Evolutionary conservation across 805 yeast genomes (phyloP), one percentile per base, ranked within the genome.

Genomic region (Ascoidea rubescens): DNA sequence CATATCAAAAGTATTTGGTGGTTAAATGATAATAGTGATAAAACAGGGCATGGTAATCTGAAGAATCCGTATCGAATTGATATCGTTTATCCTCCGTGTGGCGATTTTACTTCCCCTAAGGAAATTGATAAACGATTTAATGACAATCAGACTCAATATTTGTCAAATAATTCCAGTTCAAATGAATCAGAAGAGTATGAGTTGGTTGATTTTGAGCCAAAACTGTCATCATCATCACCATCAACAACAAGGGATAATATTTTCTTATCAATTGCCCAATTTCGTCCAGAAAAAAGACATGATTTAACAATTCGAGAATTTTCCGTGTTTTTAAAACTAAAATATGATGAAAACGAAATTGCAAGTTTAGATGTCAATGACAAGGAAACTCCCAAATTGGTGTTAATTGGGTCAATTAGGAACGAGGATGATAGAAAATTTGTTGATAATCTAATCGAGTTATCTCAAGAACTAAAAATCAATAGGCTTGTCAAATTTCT

Each of bases 221-320:
- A 21, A 21, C 28, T 21, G 3, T 21, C 28, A 21, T 21, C 28
- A 21, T 21, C 28, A 21, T 21, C 28, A 21, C 28, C 28, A 21
- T 21, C 28, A 21, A 21, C 28, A 21, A 21, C 28, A 21, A 65
- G 63, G 62, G 80, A 62, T 55, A 69, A 59, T 58, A 64, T 58
- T 52, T 67, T 82, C 54, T 69, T 85, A 17, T 84, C 80, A 52
- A 68, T 93, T 48, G 98, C 97, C 0, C 99, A 93, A 66, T 93
- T 87, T 67, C 78, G 99, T 54, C 93, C 96, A 1, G 99, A 93
- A 64, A 93, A 93, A 66, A 78, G 99, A 55, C 98, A 93, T 63
- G 73, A 68, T 31, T 68, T 93, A 51, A 75, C 89, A 4, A 66
- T 93, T 48, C 56, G 65, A 7, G 82, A 89, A 57, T 95, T 77